Evolutionary conservation across 495 filamentous ascomycete genomes (phyloP), one percentile per base, ranked within the genome.

Genomic region (Endocarpon pusillum): DNA sequence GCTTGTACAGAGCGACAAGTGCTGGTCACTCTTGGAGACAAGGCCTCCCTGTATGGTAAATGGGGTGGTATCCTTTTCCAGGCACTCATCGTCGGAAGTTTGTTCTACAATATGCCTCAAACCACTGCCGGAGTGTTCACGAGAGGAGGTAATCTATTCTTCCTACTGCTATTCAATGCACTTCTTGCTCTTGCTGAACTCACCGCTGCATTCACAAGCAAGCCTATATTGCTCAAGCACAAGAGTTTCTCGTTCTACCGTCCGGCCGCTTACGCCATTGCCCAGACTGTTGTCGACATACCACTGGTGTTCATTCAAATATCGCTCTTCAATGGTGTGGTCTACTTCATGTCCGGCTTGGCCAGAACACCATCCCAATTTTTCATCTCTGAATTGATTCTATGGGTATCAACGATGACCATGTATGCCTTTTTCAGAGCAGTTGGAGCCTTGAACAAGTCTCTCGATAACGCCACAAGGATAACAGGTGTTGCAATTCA

Each of bases 161-260:
- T 81, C 49, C 66, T 76, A 29, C 52, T 91, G 8, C 55, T 94
- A 9, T 87, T 87, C 61, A 86, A 86, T 43, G 69, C 79, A 19
- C 64, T 91, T 21, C 64, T 87, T 16, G 78, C 83, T 11, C 52
- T 92, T 14, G 68, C 78, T 4, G 83, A 91, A 42, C 59, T 87
- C 21, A 81, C 75, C 11, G 55, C 73, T 18, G 69, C 76, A 2
- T 87, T 86, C 42, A 50, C 62, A 3, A 71, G 69, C 7, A 66
- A 78, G 18, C 79, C 77, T 2, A 78, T 92, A 27, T 54, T 92
- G 23, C 58, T 81, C 37, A 86, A 89, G 42, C 84, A 93, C 51
- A 81, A 82, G 52, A 72, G 67, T 37, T 89, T 63, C 47, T 78
- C 77, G 2, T 87, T 91, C 49, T 87, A 87, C 46, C 73, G 80